phyloP scores from a whole-genome alignment of 306 rosid species.

The Senna siamea region DNA sequence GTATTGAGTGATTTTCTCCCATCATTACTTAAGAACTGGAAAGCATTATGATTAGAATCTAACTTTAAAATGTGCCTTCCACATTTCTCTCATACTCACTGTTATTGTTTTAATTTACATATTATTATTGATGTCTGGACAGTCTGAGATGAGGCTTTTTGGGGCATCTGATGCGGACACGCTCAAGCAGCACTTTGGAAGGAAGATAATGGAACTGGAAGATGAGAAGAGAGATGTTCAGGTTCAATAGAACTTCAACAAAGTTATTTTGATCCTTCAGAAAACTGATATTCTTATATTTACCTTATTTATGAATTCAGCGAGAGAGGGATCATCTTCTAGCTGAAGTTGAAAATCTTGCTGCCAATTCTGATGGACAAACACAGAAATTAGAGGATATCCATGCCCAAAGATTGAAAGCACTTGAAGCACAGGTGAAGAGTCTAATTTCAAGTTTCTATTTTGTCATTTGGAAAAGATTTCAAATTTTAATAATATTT shows the following conservation, averaged over 20 bases:
- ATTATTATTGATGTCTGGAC: constrained; percentile 39
- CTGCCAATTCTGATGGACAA: constrained; percentile 87
- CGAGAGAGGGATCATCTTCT: constrained; percentile 86
- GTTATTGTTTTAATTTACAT: constrained; percentile 17
- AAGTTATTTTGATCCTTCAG: constrained; percentile 26
- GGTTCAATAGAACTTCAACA: constrained; percentile 53
- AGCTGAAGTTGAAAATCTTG: constrained; percentile 92
- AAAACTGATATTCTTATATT: constrained; percentile 46
- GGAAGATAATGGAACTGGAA: constrained; percentile 89
- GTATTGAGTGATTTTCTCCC: constrained; percentile 26
- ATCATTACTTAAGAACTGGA: not conserved
- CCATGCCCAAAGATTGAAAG: constrained; percentile 84
- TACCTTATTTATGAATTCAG: constrained; percentile 56
- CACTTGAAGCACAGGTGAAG: constrained; percentile 90
- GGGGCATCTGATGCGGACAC: constrained; percentile 70
- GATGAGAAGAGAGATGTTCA: constrained; percentile 91
- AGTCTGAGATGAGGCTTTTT: constrained; percentile 93
- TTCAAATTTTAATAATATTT: constrained; percentile 24
- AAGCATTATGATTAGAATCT: not conserved
- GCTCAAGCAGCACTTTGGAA: constrained; percentile 95
- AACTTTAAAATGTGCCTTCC: constrained; percentile 1
- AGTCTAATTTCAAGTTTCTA: not conserved
- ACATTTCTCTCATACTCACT: not conserved
- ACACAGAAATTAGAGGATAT: constrained; percentile 81
- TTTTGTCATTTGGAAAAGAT: constrained; percentile 14